These are phyloP conservation scores for Monosporascus sp. DNA, from an alignment of 2,329 filamentous ascomycete species.

Conservation along the genomic window DNA sequence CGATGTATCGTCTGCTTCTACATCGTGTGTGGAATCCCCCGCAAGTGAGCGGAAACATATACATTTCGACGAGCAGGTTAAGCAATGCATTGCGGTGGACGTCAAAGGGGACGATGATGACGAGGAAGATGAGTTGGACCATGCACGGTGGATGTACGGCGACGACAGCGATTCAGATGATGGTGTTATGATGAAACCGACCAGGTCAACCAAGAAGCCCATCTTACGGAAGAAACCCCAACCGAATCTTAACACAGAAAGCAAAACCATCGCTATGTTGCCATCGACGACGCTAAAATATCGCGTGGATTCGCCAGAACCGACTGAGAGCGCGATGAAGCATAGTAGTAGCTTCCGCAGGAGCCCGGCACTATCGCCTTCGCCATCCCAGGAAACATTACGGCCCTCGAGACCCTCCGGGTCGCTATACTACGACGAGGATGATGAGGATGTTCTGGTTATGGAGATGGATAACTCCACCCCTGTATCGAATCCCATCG, in stretches of 20 bases:
- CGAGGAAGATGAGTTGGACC: slow-evolving; percentile 51
- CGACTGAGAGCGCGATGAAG: slow-evolving; percentile 56
- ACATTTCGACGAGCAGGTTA: slow-evolving; percentile 92
- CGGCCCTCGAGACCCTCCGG: slow-evolving; percentile 63
- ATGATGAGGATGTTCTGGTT: slow-evolving; percentile 54
- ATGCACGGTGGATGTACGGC: slow-evolving; percentile 30
- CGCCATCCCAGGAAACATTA: slow-evolving; percentile 77
- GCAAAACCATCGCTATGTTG: slow-evolving; percentile 82
- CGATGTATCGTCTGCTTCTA: slow-evolving; percentile 59
- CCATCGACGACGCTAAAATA: slow-evolving; percentile 86
- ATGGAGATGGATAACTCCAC: slow-evolving; percentile 41
- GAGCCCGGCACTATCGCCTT: slow-evolving; percentile 58
- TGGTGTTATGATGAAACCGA: slow-evolving; percentile 76
- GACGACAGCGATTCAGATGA: slow-evolving; percentile 68
- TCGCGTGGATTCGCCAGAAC: slow-evolving; percentile 68
- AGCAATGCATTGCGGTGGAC: slow-evolving; percentile 92
- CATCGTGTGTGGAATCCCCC: slow-evolving; percentile 63
- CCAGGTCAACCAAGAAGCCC: slow-evolving; percentile 50
- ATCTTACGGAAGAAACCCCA: slow-evolving; percentile 37
- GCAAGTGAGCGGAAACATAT: slow-evolving; percentile 75
- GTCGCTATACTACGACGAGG: slow-evolving; percentile 59
- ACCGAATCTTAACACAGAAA: slow-evolving; percentile 51
- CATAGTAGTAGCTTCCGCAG: slow-evolving; percentile 45
- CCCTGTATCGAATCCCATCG: slow-evolving; percentile 18
- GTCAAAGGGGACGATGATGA: slow-evolving; percentile 74